Evolutionary conservation across 352 stramenopile genomes (phyloP), one percentile per base, ranked within the genome.

Genomic region (Peronosclerospora sorghi): DNA sequence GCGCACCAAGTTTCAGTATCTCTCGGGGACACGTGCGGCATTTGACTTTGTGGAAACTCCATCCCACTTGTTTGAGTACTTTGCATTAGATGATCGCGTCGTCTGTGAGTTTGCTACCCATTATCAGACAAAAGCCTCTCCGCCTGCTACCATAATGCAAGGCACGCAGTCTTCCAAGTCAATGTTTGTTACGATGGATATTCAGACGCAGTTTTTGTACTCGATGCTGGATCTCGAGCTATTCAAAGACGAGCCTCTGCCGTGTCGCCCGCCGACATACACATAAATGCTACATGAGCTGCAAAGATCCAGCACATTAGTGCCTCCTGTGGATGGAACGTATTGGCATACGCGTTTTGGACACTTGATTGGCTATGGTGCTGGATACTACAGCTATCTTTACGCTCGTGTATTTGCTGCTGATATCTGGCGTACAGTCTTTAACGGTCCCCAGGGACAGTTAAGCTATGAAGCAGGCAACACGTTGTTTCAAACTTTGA

Each of bases 61-160:
- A 9, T 97, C 85, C n/a, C 95, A 98, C 69, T 58, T 98, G 40
- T 95, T 98, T 37, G 96, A 99, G 78, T 91, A 97, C 43, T 98
- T 97, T 71, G 80, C 83, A 17, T 96, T 90, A 75, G 87, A 98
- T 49, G 70, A 77, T 28, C 76, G 82, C 20, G 73, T 96, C 19
- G 70, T 96, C 1, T 62, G 62, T 13, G 65, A 82, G 42, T 96
- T 96, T 52, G 82, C 85, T 2, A 64, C 62, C 15, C 83, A 96
- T 54, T 68, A 93, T 56, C 44, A 73, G 45, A 95, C 82, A 21
- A 73, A 80, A 20, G 73, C 81, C 17, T 60, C 78, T 7, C 81
- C 95, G 13, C 84, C 86, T 32, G 27, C 59, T 27, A 44, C 73
- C 6, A 86, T 96, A 59, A 84, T 95, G 54, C 54, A 61, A 37